Evolutionary conservation across 768 basidiomycete species (phyloP), one percentile per base, ranked within the genome.

Genomic region (Lentinula sp.): DNA sequence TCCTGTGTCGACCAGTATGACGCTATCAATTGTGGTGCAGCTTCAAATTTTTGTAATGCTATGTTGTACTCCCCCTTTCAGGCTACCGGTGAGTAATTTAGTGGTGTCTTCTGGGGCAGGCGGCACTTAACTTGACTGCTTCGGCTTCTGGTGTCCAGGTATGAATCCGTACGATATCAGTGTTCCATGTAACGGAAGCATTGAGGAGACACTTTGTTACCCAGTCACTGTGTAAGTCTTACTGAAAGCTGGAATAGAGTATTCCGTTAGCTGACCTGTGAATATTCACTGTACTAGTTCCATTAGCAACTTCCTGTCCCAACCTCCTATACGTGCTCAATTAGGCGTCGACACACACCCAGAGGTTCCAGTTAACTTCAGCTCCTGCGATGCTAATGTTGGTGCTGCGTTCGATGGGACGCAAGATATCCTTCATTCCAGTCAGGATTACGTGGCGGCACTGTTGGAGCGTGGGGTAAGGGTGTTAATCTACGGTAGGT

Each of bases 391-490:
- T 0, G 33, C 63, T 18, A 69, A 68, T 15, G 89, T 93, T 49
- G 72, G 75, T 7, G 45, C 56, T 33, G 72, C 69, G 37, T 93
- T 92, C 35, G 23, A 28, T 20, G 12, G 3, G 5, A 50, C 57
- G 4, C 48, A 48, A 33, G 62, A 63, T 55, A 50, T 58, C 1
- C 37, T 53, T 18, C 62, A 60, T 45, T 49, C 53, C 15, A 59
- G 58, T 28, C 12, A 37, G 7, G 18, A 85, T 74, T 87, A 90
- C 68, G 84, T 90, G 62, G 77, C 84, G 0, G 79, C 76, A 6
- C 81, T 93, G 42, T 81, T 93, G 8, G 90, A 93, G 61, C 81
- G 90, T n/a, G 87, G 87, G 0, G 73, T 95, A 18, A 82, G 85
- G 5, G 75, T 91, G 39, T 78, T 93, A 45, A 85, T 88, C 51